Base-by-base conservation (phyloP, 257 asterid genomes). In the Hygrophila difformis region DNA sequence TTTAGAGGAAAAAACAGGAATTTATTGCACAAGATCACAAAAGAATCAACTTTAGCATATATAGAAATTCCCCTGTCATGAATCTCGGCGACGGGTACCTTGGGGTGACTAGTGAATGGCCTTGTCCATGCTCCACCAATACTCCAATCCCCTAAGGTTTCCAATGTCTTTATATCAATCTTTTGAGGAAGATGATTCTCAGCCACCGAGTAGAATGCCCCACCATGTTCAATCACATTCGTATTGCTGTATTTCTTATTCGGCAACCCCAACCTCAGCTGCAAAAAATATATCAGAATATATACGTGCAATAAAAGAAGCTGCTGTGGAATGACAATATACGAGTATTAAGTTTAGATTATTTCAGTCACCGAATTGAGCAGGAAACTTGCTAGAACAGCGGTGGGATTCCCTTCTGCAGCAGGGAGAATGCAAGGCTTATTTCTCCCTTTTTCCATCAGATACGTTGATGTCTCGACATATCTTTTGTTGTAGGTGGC, bases 41-140 rank as follows among this genome's bases (percentile, higher is more conserved):
- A n/a, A n/a, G n/a, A n/a, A n/a, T n/a, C n/a, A n/a, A n/a, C n/a
- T n/a, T n/a, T n/a, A n/a, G n/a, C n/a, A n/a, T n/a, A n/a, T n/a
- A n/a, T n/a, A n/a, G n/a, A 44, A 61, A 54, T 49, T 46, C 58
- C 18, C 31, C 8, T n/a, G n/a, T 24, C 31, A 24, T 24, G 3
- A 26, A 4, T 18, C n/a, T n/a, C n/a, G n/a, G n/a, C n/a, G n/a
- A n/a, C n/a, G n/a, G 17, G 18, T 51, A 73, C 86, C 82, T 70
- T 77, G 16, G 86, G 82, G 48, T 77, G 86, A 52, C 82, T 67
- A 4, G 74, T 67, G 40, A 73, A 77, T 1, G 79, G 74, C 54
- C 78, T 51, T 28, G 40, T 40, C 81, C 81, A 77, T 19, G 39
- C 49, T 51, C 62, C 66, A 49, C 29, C 17, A 34, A 70, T 20